Conservation (phyloP, 495 filamentous ascomycete species). For the Pyronema domesticum region DNA sequence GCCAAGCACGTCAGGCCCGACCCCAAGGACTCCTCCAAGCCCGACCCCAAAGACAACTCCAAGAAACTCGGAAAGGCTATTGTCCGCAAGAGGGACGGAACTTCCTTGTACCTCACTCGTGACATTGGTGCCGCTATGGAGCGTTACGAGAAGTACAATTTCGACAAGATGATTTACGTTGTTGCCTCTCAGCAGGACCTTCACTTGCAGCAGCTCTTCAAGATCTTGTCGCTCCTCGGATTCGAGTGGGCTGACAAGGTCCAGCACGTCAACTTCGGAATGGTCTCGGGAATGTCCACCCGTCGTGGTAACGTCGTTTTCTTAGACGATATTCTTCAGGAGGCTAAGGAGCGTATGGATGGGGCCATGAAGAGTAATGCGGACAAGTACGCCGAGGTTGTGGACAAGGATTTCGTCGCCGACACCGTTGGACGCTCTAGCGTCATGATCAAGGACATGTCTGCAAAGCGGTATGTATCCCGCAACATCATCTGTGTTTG, state of each 20-base stretch:
- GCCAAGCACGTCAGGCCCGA: slow-evolving; percentile 36
- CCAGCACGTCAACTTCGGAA: slow-evolving; percentile 46
- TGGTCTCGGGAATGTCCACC: slow-evolving; percentile 46
- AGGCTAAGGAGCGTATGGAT: slow-evolving; percentile 46
- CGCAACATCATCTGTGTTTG: background rate
- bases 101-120: slow-evolving; percentile 46
- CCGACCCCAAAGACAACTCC: slow-evolving; percentile 20
- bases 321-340: slow-evolving; percentile 43
- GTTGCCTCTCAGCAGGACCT: slow-evolving; percentile 43
- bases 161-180: slow-evolving; percentile 54
- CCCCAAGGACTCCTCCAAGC: no score
- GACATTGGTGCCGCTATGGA: slow-evolving; percentile 46
- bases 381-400: slow-evolving; percentile 42
- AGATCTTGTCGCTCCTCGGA: slow-evolving; percentile 43
- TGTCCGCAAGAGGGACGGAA: slow-evolving; percentile 43
- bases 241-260: slow-evolving; percentile 40
- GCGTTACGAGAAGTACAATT: slow-evolving; percentile 43
- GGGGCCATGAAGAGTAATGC: slow-evolving; percentile 46
- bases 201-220: slow-evolving; percentile 46
- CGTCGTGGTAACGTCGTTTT: slow-evolving; percentile 40
- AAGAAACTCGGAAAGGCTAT: slow-evolving; percentile 41
- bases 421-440: slow-evolving; percentile 43
- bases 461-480: slow-evolving; percentile 37
- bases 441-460: slow-evolving; percentile 52
- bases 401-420: slow-evolving; percentile 35